Conservation (phyloP, 2,329 filamentous ascomycete genomes). For the Neofusicoccum parvum region DNA sequence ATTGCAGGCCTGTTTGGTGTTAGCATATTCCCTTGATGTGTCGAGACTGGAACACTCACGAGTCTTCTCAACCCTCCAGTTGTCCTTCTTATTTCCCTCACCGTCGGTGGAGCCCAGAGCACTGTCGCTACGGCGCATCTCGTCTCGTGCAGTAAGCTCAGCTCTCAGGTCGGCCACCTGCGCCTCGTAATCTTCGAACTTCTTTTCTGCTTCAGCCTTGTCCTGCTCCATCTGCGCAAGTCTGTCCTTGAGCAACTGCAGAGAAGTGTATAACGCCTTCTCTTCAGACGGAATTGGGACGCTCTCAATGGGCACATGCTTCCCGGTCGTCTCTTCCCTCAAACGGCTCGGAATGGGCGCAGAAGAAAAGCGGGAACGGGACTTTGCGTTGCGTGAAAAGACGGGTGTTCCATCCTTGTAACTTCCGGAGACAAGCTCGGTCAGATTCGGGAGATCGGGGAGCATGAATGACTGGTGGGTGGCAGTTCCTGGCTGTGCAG, state of each 20-base stretch:
- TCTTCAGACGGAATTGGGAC: slow-evolving; percentile 63
- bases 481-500: slow-evolving; percentile 40
- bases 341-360: slow-evolving; percentile 35
- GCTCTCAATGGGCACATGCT: slow-evolving; percentile 53
- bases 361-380: slow-evolving; percentile 58
- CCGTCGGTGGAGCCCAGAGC: slow-evolving; percentile 50
- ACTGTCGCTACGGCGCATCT: slow-evolving; percentile 48
- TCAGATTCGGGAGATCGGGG: slow-evolving; percentile 63
- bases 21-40: background rate
- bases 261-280: slow-evolving; percentile 63
- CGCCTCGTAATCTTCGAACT: slow-evolving; percentile 53
- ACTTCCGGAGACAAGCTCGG: slow-evolving; percentile 61
- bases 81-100: slow-evolving; percentile 46
- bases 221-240: slow-evolving; percentile 59
- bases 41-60: slow-evolving; percentile 47
- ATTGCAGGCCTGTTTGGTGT: slow-evolving; percentile 54
- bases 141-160: slow-evolving; percentile 47
- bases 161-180: slow-evolving; percentile 55
- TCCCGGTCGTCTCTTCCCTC: slow-evolving; percentile 19
- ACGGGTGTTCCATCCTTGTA: slow-evolving; percentile 61
- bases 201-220: slow-evolving; percentile 53
- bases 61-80: slow-evolving; percentile 55
- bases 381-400: slow-evolving; percentile 53
- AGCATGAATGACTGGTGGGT: slow-evolving; percentile 64
- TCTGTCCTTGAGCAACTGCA: slow-evolving; percentile 61